Evolutionary conservation across 208 protist genomes (phyloP).

Genomic region (Novymonas esmeraldas): DNA sequence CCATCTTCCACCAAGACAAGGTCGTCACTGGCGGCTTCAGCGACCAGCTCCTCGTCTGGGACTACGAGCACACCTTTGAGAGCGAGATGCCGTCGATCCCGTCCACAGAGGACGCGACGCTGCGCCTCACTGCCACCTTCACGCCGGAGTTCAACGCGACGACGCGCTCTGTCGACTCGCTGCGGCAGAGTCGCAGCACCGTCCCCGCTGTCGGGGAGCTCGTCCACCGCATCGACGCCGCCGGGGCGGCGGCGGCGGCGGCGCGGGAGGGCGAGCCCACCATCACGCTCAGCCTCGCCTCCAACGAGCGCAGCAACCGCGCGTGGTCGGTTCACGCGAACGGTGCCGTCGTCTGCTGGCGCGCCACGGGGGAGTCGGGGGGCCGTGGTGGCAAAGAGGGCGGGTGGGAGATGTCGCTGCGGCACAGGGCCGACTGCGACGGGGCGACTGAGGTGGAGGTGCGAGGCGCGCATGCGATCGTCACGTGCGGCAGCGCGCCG

Average conservation of each 20-base stretch:
- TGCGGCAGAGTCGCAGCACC: no score
- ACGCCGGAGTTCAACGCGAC: constrained; percentile 13
- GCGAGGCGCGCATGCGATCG: constrained; percentile 42
- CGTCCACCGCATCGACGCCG: constrained; percentile 25
- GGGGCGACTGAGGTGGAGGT: constrained; percentile 59
- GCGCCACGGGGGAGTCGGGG: constrained; percentile 33
- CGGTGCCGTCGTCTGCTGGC: constrained; percentile 74
- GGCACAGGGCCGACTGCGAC: constrained; percentile 46
- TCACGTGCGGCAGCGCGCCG: constrained; percentile 52
- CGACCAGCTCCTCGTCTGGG: constrained; percentile 60
- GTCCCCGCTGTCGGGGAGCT: constrained; percentile 31
- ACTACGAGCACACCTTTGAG: constrained; percentile 33
- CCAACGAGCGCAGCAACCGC: constrained; percentile 51
- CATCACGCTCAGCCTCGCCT: constrained; percentile 55
- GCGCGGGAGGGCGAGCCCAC: constrained; percentile 17
- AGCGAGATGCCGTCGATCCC: constrained; percentile 7
- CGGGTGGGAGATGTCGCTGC: constrained; percentile 65
- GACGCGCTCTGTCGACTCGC: background rate
- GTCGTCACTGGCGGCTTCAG: constrained; percentile 82
- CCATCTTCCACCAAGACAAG: constrained; percentile 72
- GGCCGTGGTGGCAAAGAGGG: background rate
- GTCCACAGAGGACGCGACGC: constrained; percentile 6
- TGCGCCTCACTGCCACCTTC: constrained; percentile 39
- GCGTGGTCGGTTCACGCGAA: constrained; percentile 76
- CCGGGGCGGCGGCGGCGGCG: constrained; percentile 14